Percentiles rank a stretch among this genome's conserved stretches.
Conservation (phyloP, 1,284 basidiomycete species). For the Rhodotorula sp. region DNA sequence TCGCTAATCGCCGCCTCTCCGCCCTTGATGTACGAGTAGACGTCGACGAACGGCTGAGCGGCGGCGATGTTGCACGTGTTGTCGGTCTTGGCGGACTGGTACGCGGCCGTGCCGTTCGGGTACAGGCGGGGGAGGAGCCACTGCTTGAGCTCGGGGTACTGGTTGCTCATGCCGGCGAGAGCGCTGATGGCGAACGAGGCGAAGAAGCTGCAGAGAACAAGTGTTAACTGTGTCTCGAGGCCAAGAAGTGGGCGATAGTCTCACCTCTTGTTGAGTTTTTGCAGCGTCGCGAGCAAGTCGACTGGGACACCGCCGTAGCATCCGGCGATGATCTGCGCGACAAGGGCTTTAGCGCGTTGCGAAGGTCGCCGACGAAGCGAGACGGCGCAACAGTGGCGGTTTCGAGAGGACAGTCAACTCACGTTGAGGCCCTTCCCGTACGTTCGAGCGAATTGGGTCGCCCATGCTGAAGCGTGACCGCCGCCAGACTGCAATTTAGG, state of each 20-base stretch:
- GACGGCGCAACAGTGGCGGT: no score
- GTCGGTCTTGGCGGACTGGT: slow-evolving; percentile 1
- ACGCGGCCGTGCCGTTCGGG: neutral
- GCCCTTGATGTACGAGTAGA: neutral
- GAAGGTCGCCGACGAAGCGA: neutral
- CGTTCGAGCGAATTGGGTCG: neutral
- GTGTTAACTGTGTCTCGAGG: neutral
- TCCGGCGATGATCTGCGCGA: slow-evolving; percentile 1
- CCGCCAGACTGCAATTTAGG: neutral
- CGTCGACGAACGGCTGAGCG: neutral
- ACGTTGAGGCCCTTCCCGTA: slow-evolving; percentile 11
- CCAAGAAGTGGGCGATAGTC: neutral
- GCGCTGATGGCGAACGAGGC: slow-evolving; percentile 1
- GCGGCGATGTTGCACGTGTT: neutral
- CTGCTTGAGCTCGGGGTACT: neutral
- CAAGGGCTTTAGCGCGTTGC: neutral
- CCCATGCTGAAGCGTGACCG: slow-evolving; percentile 5
- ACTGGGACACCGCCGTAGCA: slow-evolving; percentile 3
- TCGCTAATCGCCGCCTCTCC: neutral
- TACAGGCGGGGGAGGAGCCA: neutral
- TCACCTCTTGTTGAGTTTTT: neutral
- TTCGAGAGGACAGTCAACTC: neutral
- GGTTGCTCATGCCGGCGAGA: slow-evolving; percentile 5
- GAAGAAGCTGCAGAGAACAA: neutral
- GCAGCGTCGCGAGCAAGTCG: neutral